A percentile compares a stretch with the other conserved stretches of the same genome.
Evolutionary conservation across 176 grass and related monocot species (phyloP).

Genomic region (Dendrocalamus sinicus): DNA sequence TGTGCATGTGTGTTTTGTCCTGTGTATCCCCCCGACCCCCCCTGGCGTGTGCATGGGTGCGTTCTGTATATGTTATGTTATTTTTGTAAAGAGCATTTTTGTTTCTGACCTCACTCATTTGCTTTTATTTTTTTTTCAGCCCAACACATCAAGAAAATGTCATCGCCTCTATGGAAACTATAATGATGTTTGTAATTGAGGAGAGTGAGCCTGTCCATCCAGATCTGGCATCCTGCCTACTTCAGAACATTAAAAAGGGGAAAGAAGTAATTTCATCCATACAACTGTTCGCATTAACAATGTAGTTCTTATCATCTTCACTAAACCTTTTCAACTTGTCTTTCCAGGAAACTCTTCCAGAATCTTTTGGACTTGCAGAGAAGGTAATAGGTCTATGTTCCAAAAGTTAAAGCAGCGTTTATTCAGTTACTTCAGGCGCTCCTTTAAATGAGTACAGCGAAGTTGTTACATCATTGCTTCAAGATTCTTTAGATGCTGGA

Average conservation of each 20-base stretch:
- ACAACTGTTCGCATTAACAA: conserved; percentile 12
- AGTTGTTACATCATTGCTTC: conserved; percentile 57
- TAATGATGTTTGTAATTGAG: conserved; percentile 75
- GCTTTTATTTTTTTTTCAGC: conserved; percentile 49
- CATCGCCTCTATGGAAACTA: conserved; percentile 65
- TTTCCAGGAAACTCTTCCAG: conserved; percentile 58
- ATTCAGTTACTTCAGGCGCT: conserved; percentile 52
- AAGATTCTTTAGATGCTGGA: conserved; percentile 44
- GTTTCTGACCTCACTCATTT: conserved; percentile 29
- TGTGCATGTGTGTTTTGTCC: not conserved
- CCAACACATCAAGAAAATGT: conserved; percentile 58
- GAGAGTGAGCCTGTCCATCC: conserved; percentile 76
- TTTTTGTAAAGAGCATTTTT: conserved; percentile 8
- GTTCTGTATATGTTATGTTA: conserved; percentile 13
- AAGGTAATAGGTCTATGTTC: conserved; percentile 61
- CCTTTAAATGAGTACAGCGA: conserved; percentile 52
- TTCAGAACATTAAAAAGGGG: conserved; percentile 65
- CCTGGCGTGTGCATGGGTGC: not conserved
- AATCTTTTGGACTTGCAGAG: conserved; percentile 63
- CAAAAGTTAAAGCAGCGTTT: conserved; percentile 61
- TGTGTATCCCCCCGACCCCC: not conserved
- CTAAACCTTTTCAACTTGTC: conserved; percentile 13
- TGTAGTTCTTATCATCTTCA: conserved; percentile 23
- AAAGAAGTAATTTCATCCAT: conserved; percentile 54
- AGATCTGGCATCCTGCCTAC: conserved; percentile 63